These are phyloP conservation scores for Salmacisia buchloeana DNA, from an alignment of 1,284 basidiomycete genomes.

Conservation along the genomic window DNA sequence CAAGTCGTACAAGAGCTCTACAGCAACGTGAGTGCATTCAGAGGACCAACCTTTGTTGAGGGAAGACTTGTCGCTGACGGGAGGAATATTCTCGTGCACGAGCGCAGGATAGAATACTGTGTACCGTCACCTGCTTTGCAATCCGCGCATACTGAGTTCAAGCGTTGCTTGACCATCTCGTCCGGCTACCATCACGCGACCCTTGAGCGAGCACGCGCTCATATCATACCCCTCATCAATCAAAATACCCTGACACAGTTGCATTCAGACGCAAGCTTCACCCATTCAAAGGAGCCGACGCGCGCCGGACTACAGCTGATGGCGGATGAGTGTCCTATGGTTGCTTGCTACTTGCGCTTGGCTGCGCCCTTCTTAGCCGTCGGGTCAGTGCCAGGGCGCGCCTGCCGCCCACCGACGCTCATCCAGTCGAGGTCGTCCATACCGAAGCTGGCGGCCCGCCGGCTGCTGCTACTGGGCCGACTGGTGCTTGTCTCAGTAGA, in stretches of 20 bases:
- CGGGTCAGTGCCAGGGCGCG: slow-evolving; percentile 32
- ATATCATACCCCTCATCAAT: no score
- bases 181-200: no score
- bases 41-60: not conserved
- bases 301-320: no score
- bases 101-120: slow-evolving; percentile 28
- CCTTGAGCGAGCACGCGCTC: no score
- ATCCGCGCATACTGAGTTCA: slow-evolving; percentile 18
- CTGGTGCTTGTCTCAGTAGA: no score
- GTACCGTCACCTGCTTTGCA: slow-evolving; percentile 30
- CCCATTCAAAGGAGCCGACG: no score
- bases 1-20: slow-evolving; percentile 33
- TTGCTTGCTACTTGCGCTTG: slow-evolving; percentile 33
- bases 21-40: slow-evolving; percentile 22
- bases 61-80: no score
- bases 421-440: slow-evolving; percentile 47
- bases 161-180: slow-evolving; percentile 24
- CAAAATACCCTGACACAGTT: no score
- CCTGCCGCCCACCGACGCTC: slow-evolving; percentile 47
- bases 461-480: no score
- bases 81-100: not conserved
- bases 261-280: no score
- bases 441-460: slow-evolving; percentile 29
- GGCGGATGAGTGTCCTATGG: no score
- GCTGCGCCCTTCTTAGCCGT: slow-evolving; percentile 32